A percentile compares a stretch with the other conserved stretches of the same genome.
phyloP scores from a whole-genome alignment of 2,329 filamentous ascomycete genomes.

The Trichoderma sp. region DNA sequence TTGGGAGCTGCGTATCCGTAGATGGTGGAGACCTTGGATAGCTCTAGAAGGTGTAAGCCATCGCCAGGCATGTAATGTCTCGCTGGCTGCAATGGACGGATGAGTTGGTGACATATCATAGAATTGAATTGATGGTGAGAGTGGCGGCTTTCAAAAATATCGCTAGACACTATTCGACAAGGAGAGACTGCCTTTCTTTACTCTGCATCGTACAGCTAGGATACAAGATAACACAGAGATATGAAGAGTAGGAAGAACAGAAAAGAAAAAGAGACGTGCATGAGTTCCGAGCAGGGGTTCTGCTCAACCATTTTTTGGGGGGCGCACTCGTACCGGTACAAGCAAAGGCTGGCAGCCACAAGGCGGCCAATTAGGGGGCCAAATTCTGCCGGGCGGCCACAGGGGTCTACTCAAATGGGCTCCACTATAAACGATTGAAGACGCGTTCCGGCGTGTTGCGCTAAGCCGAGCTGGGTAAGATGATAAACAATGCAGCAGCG shows the following conservation, averaged over 20 bases:
- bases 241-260: background rate
- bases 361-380: background rate
- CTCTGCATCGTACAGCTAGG: background rate
- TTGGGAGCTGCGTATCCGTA: background rate
- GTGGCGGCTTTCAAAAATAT: background rate
- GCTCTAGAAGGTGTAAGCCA: constrained; percentile 12
- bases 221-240: background rate
- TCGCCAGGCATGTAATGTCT: constrained; percentile 33
- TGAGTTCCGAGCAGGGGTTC: background rate
- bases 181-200: background rate
- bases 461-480: constrained; percentile 38
- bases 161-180: background rate
- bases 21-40: background rate
- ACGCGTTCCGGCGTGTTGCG: constrained; percentile 42
- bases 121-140: background rate
- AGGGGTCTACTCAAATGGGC: constrained; percentile 14
- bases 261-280: background rate
- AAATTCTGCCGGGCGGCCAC: constrained; percentile 21
- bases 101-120: background rate
- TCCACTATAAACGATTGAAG: constrained; percentile 7
- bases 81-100: constrained; percentile 23
- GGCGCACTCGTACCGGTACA: background rate
- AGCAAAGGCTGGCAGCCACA: background rate
- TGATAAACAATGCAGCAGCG: constrained; percentile 46
- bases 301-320: background rate